These are phyloP conservation scores for Phytopythium litorale DNA, from an alignment of 352 stramenopile genomes.

Conservation along the genomic window DNA sequence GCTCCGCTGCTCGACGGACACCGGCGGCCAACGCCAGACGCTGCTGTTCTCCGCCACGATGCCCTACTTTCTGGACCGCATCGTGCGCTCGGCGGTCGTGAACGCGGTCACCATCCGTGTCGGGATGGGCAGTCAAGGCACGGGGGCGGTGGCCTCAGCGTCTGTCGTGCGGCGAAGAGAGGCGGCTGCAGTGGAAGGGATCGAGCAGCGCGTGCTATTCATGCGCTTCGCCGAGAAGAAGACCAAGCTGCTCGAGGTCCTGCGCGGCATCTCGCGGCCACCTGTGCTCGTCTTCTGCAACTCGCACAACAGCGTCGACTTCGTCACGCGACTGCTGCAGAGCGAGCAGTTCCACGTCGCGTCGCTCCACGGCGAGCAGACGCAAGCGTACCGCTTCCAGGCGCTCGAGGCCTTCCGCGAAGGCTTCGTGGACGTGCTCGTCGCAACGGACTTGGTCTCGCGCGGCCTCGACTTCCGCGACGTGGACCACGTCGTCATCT, in stretches of 20 bases:
- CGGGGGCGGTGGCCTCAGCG: conserved; percentile 23
- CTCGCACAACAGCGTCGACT: conserved; percentile 92
- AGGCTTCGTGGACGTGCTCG: conserved; percentile 72
- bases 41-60: conserved; percentile 96
- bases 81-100: conserved; percentile 92
- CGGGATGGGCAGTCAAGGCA: conserved; percentile 40
- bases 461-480: conserved; percentile 87
- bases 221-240: conserved; percentile 46
- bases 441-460: conserved; percentile 89
- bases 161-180: conserved; percentile 13
- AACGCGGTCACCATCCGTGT: conserved; percentile 92
- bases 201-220: conserved; percentile 90
- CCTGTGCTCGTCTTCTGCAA: conserved; percentile 97
- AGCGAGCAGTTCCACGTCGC: conserved; percentile 95
- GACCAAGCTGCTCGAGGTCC: conserved; percentile 37
- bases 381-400: conserved; percentile 57
- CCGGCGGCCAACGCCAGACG: conserved; percentile 55
- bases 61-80: conserved; percentile 77
- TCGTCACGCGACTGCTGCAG: conserved; percentile 89
- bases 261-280: conserved; percentile 74
- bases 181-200: conserved; percentile 14
- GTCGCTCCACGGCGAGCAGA: conserved; percentile 92
- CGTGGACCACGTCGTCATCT: conserved; percentile 84
- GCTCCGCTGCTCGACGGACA: conserved; percentile 32
- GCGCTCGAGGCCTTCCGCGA: conserved; percentile 40